These are phyloP conservation scores for Beta vulgaris DNA, from an alignment of 148 eudicot species.

Conservation along the genomic window DNA sequence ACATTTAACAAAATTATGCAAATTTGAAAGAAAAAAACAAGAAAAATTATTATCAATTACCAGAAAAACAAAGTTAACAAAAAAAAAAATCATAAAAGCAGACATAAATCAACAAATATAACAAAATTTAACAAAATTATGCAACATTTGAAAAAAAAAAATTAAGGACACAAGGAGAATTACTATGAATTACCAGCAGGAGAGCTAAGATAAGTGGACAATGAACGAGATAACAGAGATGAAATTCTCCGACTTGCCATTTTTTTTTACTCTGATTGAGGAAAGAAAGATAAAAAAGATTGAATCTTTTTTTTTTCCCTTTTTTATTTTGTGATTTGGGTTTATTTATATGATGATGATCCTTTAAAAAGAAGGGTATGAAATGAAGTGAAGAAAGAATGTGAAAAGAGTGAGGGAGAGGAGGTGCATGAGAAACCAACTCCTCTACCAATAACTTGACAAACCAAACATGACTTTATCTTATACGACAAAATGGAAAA, in stretches of 20 bases:
- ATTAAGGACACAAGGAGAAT: neutral
- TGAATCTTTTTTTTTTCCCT: neutral
- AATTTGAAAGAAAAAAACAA: neutral
- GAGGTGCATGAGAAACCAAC: constrained; percentile 24
- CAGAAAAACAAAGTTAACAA: constrained; percentile 3
- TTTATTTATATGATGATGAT: neutral
- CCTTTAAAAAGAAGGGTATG: constrained; percentile 5
- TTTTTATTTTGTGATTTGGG: neutral
- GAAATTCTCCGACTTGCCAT: constrained; percentile 35
- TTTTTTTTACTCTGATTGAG: neutral
- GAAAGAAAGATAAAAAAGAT: constrained; percentile 6
- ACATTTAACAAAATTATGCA: neutral
- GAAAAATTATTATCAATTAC: constrained; percentile 7
- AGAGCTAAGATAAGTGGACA: constrained; percentile 17
- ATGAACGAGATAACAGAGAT: constrained; percentile 29
- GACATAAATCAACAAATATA: neutral
- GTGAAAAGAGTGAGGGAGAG: neutral
- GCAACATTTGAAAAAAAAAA: neutral
- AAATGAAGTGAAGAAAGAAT: neutral
- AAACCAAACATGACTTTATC: constrained; percentile 2
- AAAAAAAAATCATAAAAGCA: too few species aligned
- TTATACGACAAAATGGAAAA: too few species aligned
- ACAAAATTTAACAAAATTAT: neutral
- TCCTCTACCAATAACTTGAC: neutral
- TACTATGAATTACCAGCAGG: constrained; percentile 23